A percentile compares a stretch with the other conserved stretches of the same genome.
Evolutionary conservation across 768 basidiomycete genomes (phyloP).

Genomic region (Xerocomellus amylosporus): DNA sequence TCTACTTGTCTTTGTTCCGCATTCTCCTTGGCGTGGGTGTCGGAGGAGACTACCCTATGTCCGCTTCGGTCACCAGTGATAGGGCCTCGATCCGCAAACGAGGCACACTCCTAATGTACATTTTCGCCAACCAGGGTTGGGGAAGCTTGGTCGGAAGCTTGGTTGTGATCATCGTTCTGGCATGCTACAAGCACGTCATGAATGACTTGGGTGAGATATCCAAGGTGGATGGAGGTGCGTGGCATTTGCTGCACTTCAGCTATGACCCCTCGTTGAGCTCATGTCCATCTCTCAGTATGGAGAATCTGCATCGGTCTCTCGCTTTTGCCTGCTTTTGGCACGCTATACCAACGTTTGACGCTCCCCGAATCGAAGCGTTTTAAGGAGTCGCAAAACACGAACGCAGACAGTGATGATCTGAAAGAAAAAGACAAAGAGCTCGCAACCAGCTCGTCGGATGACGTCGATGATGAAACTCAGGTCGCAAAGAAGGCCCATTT

Average conservation of each 20-base stretch:
- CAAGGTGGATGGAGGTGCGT: conserved; percentile 68
- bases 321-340: conserved; percentile 70
- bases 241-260: neutral
- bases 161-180: conserved; percentile 60
- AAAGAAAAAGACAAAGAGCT: conserved; percentile 35
- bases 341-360: conserved; percentile 73
- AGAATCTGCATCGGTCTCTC: conserved; percentile 71
- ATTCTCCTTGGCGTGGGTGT: conserved; percentile 76
- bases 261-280: neutral
- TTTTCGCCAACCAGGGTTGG: conserved; percentile 79
- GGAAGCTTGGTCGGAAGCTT: conserved; percentile 64
- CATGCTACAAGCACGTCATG: conserved; percentile 62
- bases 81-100: conserved; percentile 62
- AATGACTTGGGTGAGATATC: conserved; percentile 52
- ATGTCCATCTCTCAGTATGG: conserved; percentile 48
- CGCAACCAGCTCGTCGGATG: neutral
- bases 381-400: conserved; percentile 37
- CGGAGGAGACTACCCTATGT: conserved; percentile 81
- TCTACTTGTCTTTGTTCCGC: conserved; percentile 65
- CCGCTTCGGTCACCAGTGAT: conserved; percentile 65
- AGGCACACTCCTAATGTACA: conserved; percentile 73
- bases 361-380: conserved; percentile 66
- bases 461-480: conserved; percentile 11
- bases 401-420: conserved; percentile 30
- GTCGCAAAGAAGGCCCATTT: conserved; percentile 51